Percentiles rank a stretch among this genome's conserved stretches.
Conservation (phyloP, 73 alveolate genomes). For the Tetrahymena borealis region DNA sequence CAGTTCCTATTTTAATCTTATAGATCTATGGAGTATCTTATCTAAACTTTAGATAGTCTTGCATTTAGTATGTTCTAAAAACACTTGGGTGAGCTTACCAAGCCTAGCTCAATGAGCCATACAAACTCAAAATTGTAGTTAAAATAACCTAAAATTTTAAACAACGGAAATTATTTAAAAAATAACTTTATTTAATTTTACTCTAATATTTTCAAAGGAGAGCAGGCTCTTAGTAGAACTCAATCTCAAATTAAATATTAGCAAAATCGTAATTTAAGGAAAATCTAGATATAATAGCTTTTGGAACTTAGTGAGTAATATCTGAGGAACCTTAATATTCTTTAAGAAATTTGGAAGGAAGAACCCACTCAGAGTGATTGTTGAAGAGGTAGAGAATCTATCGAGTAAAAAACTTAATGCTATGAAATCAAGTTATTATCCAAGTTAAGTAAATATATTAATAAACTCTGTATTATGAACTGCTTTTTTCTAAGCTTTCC, state of each 20-base stretch:
- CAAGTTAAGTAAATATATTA: neutral
- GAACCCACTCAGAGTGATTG: neutral
- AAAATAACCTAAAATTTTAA: neutral
- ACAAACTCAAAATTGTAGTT: neutral
- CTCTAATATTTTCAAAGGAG: neutral
- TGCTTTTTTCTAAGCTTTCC: neutral
- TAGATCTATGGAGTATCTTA: neutral
- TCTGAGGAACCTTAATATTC: neutral
- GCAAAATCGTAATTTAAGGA: neutral
- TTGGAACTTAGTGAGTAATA: neutral
- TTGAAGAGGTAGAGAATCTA: neutral
- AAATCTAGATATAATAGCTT: neutral
- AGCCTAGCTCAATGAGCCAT: neutral
- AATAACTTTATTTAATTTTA: neutral
- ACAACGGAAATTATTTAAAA: neutral
- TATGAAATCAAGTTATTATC: neutral
- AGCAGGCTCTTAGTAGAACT: neutral
- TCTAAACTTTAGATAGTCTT: neutral
- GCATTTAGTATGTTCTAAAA: neutral
- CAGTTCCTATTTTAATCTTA: neutral
- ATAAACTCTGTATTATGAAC: neutral
- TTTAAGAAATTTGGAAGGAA: neutral
- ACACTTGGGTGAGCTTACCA: neutral
- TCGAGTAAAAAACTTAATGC: neutral
- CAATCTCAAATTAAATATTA: neutral